These are phyloP conservation scores for Furcasterigmium furcatum DNA, from an alignment of 2,329 filamentous ascomycete species.

Conservation along the genomic window DNA sequence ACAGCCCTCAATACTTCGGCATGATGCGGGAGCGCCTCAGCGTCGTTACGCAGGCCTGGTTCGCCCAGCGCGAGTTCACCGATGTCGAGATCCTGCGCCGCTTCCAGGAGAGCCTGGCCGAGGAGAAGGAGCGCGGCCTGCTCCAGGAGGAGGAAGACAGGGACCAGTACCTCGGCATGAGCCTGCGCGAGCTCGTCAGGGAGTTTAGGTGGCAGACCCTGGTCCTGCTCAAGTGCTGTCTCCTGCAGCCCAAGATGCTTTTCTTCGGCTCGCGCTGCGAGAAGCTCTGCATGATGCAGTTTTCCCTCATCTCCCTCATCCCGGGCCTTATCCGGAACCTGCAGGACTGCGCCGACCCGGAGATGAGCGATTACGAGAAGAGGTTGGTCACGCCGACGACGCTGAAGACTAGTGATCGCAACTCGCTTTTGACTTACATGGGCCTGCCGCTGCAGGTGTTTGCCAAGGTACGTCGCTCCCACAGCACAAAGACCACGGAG, in stretches of 20 bases:
- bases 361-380: constrained; percentile 79
- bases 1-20: constrained; percentile 86
- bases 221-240: constrained; percentile 87
- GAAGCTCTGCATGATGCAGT: constrained; percentile 95
- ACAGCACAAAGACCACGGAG: not conserved
- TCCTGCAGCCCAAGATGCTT: constrained; percentile 98
- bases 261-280: constrained; percentile 98
- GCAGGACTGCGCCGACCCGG: constrained; percentile 95
- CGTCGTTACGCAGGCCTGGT: constrained; percentile 93
- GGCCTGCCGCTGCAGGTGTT: constrained; percentile 93
- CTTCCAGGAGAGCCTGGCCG: constrained; percentile 84
- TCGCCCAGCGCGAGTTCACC: constrained; percentile 88
- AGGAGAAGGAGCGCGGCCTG: constrained; percentile 56
- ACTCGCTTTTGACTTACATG: constrained; percentile 89
- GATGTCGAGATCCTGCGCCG: constrained; percentile 86
- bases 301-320: constrained; percentile 92
- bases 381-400: constrained; percentile 75
- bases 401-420: constrained; percentile 85
- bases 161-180: constrained; percentile 86
- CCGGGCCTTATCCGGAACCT: constrained; percentile 86
- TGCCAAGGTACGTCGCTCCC: constrained; percentile 61
- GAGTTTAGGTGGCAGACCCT: constrained; percentile 95
- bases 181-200: constrained; percentile 84
- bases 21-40: constrained; percentile 86
- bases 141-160: constrained; percentile 67